Evolutionary conservation across 768 basidiomycete genomes (phyloP).

Genomic region (Kwoniella heveanensis): DNA sequence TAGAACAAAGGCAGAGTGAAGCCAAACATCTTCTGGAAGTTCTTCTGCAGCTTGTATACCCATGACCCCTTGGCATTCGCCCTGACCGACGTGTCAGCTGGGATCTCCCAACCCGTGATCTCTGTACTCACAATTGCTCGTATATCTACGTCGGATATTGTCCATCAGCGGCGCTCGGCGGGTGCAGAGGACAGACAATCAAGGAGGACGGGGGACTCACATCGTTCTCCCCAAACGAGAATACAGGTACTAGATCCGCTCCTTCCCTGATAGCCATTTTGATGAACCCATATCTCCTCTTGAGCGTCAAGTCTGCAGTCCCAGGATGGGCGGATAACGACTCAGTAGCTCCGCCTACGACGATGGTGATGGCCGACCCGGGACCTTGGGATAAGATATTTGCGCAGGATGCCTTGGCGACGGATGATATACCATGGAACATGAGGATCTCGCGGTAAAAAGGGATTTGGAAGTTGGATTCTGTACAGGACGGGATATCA

Average conservation of each 20-base stretch:
- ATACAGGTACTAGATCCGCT: constrained; percentile 94
- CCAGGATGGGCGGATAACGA: constrained; percentile 91
- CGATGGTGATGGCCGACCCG: constrained; percentile 78
- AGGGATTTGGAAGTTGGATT: constrained; percentile 86
- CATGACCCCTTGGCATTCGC: constrained; percentile 88
- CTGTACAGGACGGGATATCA: too few relatives aligned
- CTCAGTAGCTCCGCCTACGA: constrained; percentile 95
- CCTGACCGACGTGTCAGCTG: constrained; percentile 17
- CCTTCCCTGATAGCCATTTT: constrained; percentile 62
- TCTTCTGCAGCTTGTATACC: constrained; percentile 80
- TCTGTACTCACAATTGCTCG: constrained; percentile 71
- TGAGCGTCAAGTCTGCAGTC: constrained; percentile 71
- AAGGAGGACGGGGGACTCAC: constrained; percentile 59
- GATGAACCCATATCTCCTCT: constrained; percentile 82
- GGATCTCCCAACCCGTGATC: background rate
- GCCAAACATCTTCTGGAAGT: constrained; percentile 87
- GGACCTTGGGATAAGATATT: constrained; percentile 72
- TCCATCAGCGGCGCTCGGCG: background rate
- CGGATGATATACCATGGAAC: constrained; percentile 84
- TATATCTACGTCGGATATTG: constrained; percentile 69
- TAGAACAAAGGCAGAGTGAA: constrained; percentile 98
- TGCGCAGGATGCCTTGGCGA: constrained; percentile 84
- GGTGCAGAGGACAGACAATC: background rate
- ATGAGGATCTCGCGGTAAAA: constrained; percentile 91
- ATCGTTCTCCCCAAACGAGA: constrained; percentile 98